A percentile compares a stretch with the other conserved stretches of the same genome.
Conservation (phyloP, 306 rosid genomes). For the Lotus japonicus region DNA sequence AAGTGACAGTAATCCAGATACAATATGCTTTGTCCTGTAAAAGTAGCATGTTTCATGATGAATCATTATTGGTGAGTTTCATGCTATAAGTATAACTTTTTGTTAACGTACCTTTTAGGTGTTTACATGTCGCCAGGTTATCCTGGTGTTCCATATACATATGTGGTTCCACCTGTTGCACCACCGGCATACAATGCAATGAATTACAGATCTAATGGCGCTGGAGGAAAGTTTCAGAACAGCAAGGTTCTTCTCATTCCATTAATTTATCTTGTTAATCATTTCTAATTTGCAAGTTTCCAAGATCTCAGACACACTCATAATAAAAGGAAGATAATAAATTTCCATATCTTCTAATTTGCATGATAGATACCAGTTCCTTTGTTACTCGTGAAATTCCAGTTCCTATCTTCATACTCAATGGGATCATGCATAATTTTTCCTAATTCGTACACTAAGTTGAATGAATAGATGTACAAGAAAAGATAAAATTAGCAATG, state of each 20-base stretch:
- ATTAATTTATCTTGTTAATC: constrained; percentile 13
- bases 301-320: background rate
- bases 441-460: background rate
- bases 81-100: constrained; percentile 18
- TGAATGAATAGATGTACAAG: background rate
- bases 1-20: constrained; percentile 7
- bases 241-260: constrained; percentile 60
- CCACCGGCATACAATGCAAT: constrained; percentile 57
- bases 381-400: too few species aligned
- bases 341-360: constrained; percentile 8
- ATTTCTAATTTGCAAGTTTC: constrained; percentile 11
- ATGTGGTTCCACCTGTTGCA: constrained; percentile 74
- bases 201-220: constrained; percentile 67
- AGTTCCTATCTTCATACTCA: background rate
- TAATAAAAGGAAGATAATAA: background rate
- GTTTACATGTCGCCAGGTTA: constrained; percentile 67
- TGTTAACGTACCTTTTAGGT: constrained; percentile 43
- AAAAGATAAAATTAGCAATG: background rate
- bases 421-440: background rate
- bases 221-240: constrained; percentile 68
- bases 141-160: constrained; percentile 56
- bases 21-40: background rate
- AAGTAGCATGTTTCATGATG: background rate
- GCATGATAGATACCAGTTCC: background rate
- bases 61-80: constrained; percentile 21